Evolutionary conservation across 2,329 filamentous ascomycete species (phyloP).

Genomic region (Coniosporium tulheliwenetii): DNA sequence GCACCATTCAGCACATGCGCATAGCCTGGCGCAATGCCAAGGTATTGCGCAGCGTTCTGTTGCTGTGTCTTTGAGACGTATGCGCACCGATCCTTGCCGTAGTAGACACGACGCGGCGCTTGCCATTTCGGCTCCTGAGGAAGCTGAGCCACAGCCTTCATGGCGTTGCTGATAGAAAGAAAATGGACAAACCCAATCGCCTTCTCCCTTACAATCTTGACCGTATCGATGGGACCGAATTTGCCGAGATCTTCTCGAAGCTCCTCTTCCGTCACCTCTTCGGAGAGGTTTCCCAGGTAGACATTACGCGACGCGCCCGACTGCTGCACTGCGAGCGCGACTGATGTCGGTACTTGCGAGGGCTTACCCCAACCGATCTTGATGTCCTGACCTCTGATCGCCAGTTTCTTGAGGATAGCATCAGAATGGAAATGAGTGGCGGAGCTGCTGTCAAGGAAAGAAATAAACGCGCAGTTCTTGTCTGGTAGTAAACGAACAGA

Average conservation of each 20-base stretch:
- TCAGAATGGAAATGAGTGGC: slow-evolving; percentile 99
- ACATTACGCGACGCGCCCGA: slow-evolving; percentile 94
- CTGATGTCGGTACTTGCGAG: slow-evolving; percentile 92
- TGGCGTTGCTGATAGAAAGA: slow-evolving; percentile 90
- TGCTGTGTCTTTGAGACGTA: slow-evolving; percentile 99
- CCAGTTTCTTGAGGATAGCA: slow-evolving; percentile 98
- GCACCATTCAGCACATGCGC: slow-evolving; percentile 92
- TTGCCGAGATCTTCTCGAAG: slow-evolving; percentile 89
- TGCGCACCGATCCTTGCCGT: slow-evolving; percentile 94
- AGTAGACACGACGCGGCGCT: slow-evolving; percentile 86
- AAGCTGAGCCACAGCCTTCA: slow-evolving; percentile 93
- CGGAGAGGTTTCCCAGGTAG: slow-evolving; percentile 83
- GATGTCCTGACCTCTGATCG: slow-evolving; percentile 96
- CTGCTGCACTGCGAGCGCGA: slow-evolving; percentile 93
- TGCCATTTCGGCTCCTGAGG: slow-evolving; percentile 97
- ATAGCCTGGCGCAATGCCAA: slow-evolving; percentile 92
- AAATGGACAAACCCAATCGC: slow-evolving; percentile 97
- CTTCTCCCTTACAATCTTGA: slow-evolving; percentile 97
- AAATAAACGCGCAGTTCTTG: slow-evolving; percentile 99
- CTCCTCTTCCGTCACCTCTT: slow-evolving; percentile 83
- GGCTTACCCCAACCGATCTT: slow-evolving; percentile 99
- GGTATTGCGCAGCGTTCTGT: slow-evolving; percentile 95
- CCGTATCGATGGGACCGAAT: slow-evolving; percentile 89
- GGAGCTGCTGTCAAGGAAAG: slow-evolving; percentile 92
- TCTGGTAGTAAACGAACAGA: slow-evolving; percentile 93